Base-by-base conservation (phyloP, 1,139 yeast species). In the Kodamaea arcana region DNA sequence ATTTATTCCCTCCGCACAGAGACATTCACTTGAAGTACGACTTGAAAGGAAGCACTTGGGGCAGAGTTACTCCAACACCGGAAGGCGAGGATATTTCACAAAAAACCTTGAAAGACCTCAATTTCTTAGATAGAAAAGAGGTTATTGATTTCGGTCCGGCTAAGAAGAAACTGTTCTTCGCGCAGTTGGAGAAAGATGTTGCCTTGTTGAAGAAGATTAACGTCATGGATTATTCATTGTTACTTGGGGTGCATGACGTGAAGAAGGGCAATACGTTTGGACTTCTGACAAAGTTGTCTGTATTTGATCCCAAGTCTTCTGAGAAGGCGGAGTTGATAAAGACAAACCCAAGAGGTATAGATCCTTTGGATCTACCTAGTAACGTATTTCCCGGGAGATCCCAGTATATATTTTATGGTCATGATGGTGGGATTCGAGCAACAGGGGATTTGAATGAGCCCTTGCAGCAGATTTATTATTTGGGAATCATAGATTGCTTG, bases 401-500 rank as follows among this genome's bases (percentile, higher is more conserved):
- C 38, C 72, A 64, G 38, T 76, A 67, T 50, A 67, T 71, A 27
- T 86, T 87, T 50, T 86, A 86, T 54, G 79, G 80, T 9, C 88
- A 81, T 50, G 86, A 84, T 55, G 96, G 96, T 15, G 98, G 97
- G 6, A 79, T 86, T 30, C 67, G 83, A 36, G 82, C 94, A 2
- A 81, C 95, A 0, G 78, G 83, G 50, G 78, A 69, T 33, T 54
- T 72, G 33, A 73, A 86, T 49, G 70, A 75, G 33, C 87, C 88
- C 18, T 56, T 78, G 31, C 69, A 76, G 18, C 78, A 83, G 40
- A 78, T 94, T 11, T 94, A 94, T 59, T 94, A 90, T 52, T 63
- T 94, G 48, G 98, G 98, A 11, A 81, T 94, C 31, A 94, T 94
- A 50, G 99, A 94, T 55, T 90, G 95, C 59, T 66, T 94, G 45